Evolutionary conservation across 2,329 filamentous ascomycete genomes (phyloP), one percentile per base, ranked within the genome.

Genomic region (Fusarium citri): DNA sequence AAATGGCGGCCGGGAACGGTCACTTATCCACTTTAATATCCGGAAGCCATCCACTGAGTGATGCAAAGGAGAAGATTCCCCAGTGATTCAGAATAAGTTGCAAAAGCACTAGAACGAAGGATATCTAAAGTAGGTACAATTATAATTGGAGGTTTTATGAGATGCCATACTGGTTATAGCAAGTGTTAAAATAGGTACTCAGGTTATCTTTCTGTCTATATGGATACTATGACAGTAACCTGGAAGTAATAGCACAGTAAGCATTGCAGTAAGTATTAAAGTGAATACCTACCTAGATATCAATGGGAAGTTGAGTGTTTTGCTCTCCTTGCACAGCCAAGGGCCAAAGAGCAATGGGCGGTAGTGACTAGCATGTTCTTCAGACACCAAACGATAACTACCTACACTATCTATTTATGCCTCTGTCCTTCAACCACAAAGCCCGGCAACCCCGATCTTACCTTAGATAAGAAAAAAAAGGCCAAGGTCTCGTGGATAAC

Each of bases 1-100:
- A 69, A 71, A 59, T 61, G 49, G 31, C 31, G 31, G 49, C 31
- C 49, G 49, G 25, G 23, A 51, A 23, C 22, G 25, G 23, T 40
- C n/a, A 42, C 22, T 23, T 25, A 42, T 25, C 34, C 42, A 45
- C 22, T 51, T 26, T 26, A 20, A 12, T 40, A 50, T 22, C 10
- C 2, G n/a, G 20, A 48, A 16, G 16, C 20, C 22, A 37, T 41
- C 34, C 31, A 51, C 49, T 26, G 31, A 40, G 25, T 20, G 14
- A 51, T 41, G 23, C 31, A 18, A 9, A 10, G 10, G 31, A 18
- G 8, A 37, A 37, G 31, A 37, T 37, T 37, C 31, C 31, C 10
- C 31, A 12, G 34, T 37, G 34, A 37, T 12, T 37, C 34, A 37
- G 34, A n/a, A n/a, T 12, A 37, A 37, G 10, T 37, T 18, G 6